Base-by-base conservation (phyloP, 495 filamentous ascomycete species). In the Chlorociboria aeruginascens region DNA sequence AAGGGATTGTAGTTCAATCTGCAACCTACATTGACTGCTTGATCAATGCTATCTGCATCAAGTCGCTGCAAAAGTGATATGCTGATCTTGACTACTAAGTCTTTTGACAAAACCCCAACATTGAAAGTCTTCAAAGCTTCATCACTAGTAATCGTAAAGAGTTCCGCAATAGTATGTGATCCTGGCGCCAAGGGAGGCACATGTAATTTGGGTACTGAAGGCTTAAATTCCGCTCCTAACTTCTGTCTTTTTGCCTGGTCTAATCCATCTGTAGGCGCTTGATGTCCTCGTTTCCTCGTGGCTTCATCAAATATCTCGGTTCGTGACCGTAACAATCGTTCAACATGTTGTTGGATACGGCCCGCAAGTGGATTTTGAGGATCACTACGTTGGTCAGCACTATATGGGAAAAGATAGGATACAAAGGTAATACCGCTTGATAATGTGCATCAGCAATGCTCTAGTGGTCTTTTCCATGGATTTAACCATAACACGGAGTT, bases 381-480 rank as follows among this genome's bases (percentile, higher is more conserved):
- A 49, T 88, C 86, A 54, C 86, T 90, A 50, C 12, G 8, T 12
- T 16, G 12, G 33, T 56, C 39, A 51, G 50, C 33, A 49, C 37
- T 31, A 11, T 29, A 6, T 29, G 20, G 31, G 13, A 41, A 35
- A 8, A 34, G 11, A 14, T 17, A 17, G 12, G 11, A 46, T 6
- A 39, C 9, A 12, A 42, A 12, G 2, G 29, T 37, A 65, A 45
- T 73, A 89, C 85, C 79, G 77, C 66, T 84, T 86, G 47, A 79
- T 66, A 32, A 95, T 67, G 61, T 95, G 87, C 33, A 83, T 72
- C 12, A 97, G 71, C 34, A 99, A 63, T 48, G 84, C 76, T 46
- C 87, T 76, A 1, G 85, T 84, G 12, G 92, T 99, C 52, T 92
- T 83, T 62, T 92, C 92, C 79, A 97, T 92, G 1, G 89, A 95